These are phyloP conservation scores for Penicillium capsulatum DNA, from an alignment of 2,329 filamentous ascomycete genomes.

Conservation along the genomic window DNA sequence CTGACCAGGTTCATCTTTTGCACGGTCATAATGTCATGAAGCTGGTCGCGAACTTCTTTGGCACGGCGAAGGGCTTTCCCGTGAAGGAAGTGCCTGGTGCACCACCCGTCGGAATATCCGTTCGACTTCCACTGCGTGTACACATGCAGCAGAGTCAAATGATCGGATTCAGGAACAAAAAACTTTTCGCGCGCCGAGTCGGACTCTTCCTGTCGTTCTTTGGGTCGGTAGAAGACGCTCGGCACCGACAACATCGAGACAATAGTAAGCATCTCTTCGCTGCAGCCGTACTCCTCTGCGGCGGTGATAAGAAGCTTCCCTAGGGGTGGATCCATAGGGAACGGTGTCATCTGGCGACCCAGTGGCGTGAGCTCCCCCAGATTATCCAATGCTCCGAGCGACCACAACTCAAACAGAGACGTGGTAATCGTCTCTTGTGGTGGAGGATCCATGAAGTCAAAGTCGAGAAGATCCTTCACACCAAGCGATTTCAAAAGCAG, in stretches of 20 bases:
- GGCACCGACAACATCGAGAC: slow-evolving; percentile 97
- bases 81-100: slow-evolving; percentile 86
- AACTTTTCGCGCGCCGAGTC: slow-evolving; percentile 96
- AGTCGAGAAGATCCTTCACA: slow-evolving; percentile 89
- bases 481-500: slow-evolving; percentile 90
- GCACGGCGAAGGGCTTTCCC: slow-evolving; percentile 88
- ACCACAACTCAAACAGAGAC: slow-evolving; percentile 96
- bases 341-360: slow-evolving; percentile 90
- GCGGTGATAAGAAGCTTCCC: slow-evolving; percentile 93
- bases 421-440: slow-evolving; percentile 97
- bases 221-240: slow-evolving; percentile 93
- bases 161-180: slow-evolving; percentile 95
- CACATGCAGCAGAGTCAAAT: slow-evolving; percentile 90
- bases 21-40: slow-evolving; percentile 88
- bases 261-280: slow-evolving; percentile 96
- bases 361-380: slow-evolving; percentile 84
- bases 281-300: slow-evolving; percentile 82
- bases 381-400: slow-evolving; percentile 87
- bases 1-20: slow-evolving; percentile 84
- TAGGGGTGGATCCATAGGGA: slow-evolving; percentile 95
- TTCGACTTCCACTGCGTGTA: slow-evolving; percentile 95
- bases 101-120: slow-evolving; percentile 86
- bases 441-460: slow-evolving; percentile 98
- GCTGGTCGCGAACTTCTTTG: slow-evolving; percentile 90
- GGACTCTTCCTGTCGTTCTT: slow-evolving; percentile 93